Percentiles rank a stretch among this genome's conserved stretches.
phyloP scores from a whole-genome alignment of 192 early-diverging fungal genomes.

The Entomortierella chlamydospora region DNA sequence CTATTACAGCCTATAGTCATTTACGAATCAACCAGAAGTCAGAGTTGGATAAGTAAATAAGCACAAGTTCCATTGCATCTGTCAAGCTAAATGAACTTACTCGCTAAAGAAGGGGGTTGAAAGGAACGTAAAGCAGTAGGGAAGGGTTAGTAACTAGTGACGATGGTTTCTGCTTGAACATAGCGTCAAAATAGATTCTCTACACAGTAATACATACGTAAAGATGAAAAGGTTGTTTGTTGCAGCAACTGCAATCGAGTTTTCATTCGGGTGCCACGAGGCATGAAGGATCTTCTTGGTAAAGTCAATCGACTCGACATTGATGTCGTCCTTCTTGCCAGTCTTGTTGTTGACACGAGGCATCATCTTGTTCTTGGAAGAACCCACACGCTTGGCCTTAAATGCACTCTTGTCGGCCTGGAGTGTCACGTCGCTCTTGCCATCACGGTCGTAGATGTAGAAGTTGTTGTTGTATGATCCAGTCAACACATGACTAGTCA shows the following conservation, averaged over 20 bases:
- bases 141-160: neutral
- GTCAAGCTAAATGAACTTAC: too few species aligned
- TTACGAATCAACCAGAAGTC: too few species aligned
- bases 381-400: slow-evolving; percentile 90
- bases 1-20: too few species aligned
- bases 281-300: slow-evolving; percentile 98
- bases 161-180: too few species aligned
- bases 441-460: slow-evolving; percentile 91
- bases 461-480: slow-evolving; percentile 99
- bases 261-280: slow-evolving; percentile 98
- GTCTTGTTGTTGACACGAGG: slow-evolving; percentile 47
- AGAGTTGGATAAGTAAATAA: too few species aligned
- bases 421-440: slow-evolving; percentile 83
- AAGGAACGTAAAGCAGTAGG: neutral
- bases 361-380: slow-evolving; percentile 80
- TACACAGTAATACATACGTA: slow-evolving; percentile 58
- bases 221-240: slow-evolving; percentile 99
- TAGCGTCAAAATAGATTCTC: neutral
- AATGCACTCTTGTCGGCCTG: slow-evolving; percentile 99
- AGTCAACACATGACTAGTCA: slow-evolving; percentile 83
- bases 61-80: too few species aligned
- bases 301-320: slow-evolving; percentile 91
- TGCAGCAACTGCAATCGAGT: slow-evolving; percentile 96
- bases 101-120: too few species aligned
- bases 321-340: slow-evolving; percentile 74